Evolutionary conservation across 345 rosid genomes (phyloP).

Genomic region (Carallia brachiata): DNA sequence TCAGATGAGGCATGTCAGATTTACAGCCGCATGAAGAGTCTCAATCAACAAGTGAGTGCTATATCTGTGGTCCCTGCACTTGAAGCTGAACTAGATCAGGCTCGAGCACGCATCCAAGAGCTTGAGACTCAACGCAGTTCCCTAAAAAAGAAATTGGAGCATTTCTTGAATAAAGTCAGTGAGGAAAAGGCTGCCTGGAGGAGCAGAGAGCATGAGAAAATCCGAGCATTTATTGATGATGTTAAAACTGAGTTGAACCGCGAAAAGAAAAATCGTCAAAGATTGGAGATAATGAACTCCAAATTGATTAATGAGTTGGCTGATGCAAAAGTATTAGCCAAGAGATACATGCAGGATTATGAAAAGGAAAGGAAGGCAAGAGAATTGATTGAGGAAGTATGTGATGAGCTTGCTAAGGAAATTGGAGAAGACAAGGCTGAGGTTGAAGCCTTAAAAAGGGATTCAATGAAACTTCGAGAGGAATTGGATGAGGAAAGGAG

Average conservation of each 20-base stretch:
- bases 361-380: slow-evolving; percentile 76
- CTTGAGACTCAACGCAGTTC: slow-evolving; percentile 68
- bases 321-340: slow-evolving; percentile 59
- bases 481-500: slow-evolving; percentile 83
- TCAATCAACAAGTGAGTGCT: slow-evolving; percentile 58
- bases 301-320: slow-evolving; percentile 78
- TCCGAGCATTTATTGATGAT: slow-evolving; percentile 68
- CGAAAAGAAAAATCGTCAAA: slow-evolving; percentile 69
- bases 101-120: slow-evolving; percentile 53
- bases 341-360: slow-evolving; percentile 54
- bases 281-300: slow-evolving; percentile 63
- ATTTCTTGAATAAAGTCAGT: slow-evolving; percentile 73
- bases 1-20: slow-evolving; percentile 48
- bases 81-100: slow-evolving; percentile 65
- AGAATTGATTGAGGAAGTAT: slow-evolving; percentile 78
- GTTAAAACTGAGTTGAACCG: slow-evolving; percentile 58
- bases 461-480: slow-evolving; percentile 58
- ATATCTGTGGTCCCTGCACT: slow-evolving; percentile 59
- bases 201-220: slow-evolving; percentile 79
- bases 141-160: slow-evolving; percentile 79
- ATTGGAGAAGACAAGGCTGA: slow-evolving; percentile 82
- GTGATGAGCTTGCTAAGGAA: slow-evolving; percentile 85
- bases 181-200: slow-evolving; percentile 85
- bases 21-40: slow-evolving; percentile 38
- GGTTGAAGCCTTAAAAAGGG: slow-evolving; percentile 65